Conservation (phyloP, 148 eudicot species). For the Arbutus unedo region DNA sequence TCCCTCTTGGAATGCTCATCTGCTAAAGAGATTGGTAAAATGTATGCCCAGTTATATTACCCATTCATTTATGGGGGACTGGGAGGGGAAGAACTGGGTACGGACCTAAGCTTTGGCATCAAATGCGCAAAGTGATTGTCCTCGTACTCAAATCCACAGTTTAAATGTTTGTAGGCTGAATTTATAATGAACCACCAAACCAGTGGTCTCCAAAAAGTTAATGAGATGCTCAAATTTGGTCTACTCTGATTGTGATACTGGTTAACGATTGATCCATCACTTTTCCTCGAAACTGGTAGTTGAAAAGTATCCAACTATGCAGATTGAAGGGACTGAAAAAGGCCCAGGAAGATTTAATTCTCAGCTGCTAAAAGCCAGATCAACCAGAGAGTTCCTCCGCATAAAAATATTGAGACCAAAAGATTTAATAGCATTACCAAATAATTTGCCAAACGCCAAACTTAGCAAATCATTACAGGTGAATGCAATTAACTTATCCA, state of each 20-base stretch:
- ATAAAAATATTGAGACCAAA: background rate
- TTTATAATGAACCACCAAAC: background rate
- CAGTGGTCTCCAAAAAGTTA: too few species aligned
- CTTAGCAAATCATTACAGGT: background rate
- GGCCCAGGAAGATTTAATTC: background rate
- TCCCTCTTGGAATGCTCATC: too few species aligned
- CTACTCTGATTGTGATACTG: too few species aligned
- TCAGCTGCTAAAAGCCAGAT: background rate
- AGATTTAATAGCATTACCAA: background rate
- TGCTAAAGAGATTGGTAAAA: background rate
- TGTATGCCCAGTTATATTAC: background rate
- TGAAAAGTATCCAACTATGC: background rate
- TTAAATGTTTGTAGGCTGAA: background rate
- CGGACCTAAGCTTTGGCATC: background rate
- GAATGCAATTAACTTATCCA: background rate
- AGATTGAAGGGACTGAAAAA: background rate
- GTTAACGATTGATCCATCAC: too few species aligned
- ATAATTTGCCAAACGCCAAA: background rate
- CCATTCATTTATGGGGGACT: background rate
- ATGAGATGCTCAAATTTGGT: too few species aligned
- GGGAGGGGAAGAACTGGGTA: background rate
- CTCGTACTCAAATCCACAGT: background rate
- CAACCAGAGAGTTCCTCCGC: background rate
- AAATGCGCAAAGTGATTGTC: background rate
- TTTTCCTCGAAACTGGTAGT: too few species aligned